These are phyloP conservation scores for Entoloma clypeatum DNA, from an alignment of 1,284 basidiomycete genomes.

Conservation along the genomic window DNA sequence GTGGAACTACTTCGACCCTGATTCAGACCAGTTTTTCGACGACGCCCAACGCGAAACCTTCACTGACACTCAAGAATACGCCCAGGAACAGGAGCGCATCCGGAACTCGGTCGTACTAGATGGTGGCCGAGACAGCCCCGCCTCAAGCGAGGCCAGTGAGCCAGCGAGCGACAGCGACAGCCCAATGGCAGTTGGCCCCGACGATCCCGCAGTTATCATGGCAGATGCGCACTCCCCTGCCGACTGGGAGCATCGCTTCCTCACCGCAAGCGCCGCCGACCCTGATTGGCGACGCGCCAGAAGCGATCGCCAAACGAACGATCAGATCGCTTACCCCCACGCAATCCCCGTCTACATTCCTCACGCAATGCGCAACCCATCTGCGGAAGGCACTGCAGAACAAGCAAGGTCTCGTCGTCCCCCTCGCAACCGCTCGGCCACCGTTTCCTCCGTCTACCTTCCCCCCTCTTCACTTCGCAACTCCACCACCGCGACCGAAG, in stretches of 20 bases:
- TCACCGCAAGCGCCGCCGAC: constrained; percentile 9
- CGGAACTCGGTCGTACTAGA: constrained; percentile 12
- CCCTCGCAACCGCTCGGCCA: constrained; percentile 17
- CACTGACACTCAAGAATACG: constrained; percentile 39
- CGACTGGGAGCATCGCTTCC: constrained; percentile 23
- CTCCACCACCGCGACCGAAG: constrained; percentile 22
- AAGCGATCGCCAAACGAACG: constrained; percentile 6
- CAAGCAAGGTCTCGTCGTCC: constrained; percentile 10
- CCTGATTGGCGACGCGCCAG: constrained; percentile 9
- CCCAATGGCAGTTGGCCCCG: constrained; percentile 39
- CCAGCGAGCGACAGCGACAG: constrained; percentile 39
- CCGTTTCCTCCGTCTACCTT: constrained; percentile 20
- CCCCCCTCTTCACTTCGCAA: constrained; percentile 26
- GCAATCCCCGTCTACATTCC: constrained; percentile 8
- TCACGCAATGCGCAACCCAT: constrained; percentile 5
- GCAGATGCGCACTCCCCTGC: constrained; percentile 30
- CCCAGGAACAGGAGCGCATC: constrained; percentile 27
- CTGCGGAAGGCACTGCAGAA: constrained; percentile 7
- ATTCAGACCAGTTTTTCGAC: constrained; percentile 72
- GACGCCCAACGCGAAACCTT: constrained; percentile 67
- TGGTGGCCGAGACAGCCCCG: constrained; percentile 21
- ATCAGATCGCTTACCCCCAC: neutral
- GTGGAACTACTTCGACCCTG: constrained; percentile 72
- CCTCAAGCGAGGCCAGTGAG: constrained; percentile 33
- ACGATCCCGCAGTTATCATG: constrained; percentile 35